These are phyloP conservation scores for Modicella reniformis DNA, from an alignment of 371 early-diverging fungal genomes.

Conservation along the genomic window DNA sequence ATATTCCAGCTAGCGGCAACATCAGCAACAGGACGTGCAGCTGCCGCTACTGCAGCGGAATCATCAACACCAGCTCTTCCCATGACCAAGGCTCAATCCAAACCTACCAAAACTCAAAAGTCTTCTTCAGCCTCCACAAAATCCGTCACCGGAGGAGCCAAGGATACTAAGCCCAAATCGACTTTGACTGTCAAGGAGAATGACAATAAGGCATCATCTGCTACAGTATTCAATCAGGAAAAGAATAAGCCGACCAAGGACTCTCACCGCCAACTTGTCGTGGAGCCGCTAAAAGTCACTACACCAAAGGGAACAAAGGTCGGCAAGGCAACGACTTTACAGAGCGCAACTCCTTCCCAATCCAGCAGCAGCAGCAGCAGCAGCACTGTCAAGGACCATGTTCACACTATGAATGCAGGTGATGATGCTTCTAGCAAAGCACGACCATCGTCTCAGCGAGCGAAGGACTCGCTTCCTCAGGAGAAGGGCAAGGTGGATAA, in stretches of 20 bases:
- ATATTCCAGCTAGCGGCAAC: too few species aligned
- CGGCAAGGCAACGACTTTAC: not conserved
- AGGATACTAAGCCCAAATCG: not conserved
- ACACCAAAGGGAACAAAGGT: not conserved
- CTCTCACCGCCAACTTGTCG: not conserved
- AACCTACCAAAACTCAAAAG: not conserved
- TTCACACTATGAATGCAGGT: not conserved
- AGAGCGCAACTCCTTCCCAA: not conserved
- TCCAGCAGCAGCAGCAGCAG: not conserved
- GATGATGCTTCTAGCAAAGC: conserved; percentile 1
- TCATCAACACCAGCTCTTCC: not conserved
- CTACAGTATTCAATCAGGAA: not conserved
- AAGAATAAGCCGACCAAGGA: conserved; percentile 5
- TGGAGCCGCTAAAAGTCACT: not conserved
- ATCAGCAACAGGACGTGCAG: not conserved
- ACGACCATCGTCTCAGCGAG: not conserved
- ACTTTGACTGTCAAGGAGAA: not conserved
- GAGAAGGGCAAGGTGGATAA: not conserved
- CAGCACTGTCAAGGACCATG: not conserved
- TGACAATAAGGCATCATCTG: not conserved
- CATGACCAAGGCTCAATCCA: too few species aligned
- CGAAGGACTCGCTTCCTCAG: not conserved
- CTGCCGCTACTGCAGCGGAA: not conserved
- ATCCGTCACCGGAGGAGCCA: not conserved
- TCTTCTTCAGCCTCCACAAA: not conserved